These are phyloP conservation scores for Alternaria sp. DNA, from an alignment of 2,329 filamentous ascomycete species.

Conservation along the genomic window DNA sequence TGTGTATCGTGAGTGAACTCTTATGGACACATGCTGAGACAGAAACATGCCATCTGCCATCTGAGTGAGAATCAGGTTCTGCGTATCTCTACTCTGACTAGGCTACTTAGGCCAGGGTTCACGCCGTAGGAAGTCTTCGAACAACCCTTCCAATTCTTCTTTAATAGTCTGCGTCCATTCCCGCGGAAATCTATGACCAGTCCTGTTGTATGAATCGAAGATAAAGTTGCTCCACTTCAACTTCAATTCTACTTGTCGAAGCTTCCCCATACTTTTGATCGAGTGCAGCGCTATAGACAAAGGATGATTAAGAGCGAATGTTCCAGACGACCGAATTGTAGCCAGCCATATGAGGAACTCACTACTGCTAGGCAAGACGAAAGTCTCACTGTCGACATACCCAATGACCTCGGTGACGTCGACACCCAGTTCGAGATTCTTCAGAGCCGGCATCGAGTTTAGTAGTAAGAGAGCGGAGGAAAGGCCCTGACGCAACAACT, in stretches of 20 bases:
- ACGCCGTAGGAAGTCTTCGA: neutral
- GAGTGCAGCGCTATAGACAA: neutral
- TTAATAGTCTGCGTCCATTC: neutral
- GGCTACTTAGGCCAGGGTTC: rapidly evolving
- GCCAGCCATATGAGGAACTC: neutral
- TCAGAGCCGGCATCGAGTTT: neutral
- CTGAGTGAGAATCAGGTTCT: rapidly evolving
- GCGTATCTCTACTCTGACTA: rapidly evolving
- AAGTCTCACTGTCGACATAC: neutral
- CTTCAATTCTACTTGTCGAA: neutral
- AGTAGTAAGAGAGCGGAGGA: neutral
- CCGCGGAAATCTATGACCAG: neutral
- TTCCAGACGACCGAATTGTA: neutral
- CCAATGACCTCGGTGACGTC: neutral
- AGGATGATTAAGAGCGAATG: neutral
- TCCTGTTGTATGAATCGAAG: neutral
- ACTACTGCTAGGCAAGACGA: rapidly evolving
- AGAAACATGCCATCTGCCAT: rapidly evolving
- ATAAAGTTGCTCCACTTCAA: neutral
- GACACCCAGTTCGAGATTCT: neutral
- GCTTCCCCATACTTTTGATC: neutral
- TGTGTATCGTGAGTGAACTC: neutral
- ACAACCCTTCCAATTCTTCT: neutral
- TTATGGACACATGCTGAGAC: neutral
- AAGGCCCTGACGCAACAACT: neutral